Percentiles rank a stretch among this genome's conserved stretches.
phyloP scores from a whole-genome alignment of 371 early-diverging fungal species.

The Lichtheimia ramosa region DNA sequence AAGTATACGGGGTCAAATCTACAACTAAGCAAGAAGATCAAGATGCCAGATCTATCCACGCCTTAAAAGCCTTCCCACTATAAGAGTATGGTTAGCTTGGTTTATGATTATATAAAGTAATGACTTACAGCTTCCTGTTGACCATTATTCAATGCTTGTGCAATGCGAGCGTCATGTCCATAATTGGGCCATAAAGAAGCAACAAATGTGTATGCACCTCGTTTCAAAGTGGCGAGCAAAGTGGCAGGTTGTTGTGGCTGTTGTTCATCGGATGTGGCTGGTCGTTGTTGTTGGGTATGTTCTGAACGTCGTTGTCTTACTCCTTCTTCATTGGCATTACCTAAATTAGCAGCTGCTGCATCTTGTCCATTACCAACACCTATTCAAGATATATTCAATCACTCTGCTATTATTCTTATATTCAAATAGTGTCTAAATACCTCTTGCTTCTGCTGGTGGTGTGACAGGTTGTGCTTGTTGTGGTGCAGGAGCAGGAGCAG shows the following conservation, averaged over 20 bases:
- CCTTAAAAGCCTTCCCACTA: constrained; percentile 8
- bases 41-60: background rate
- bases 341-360: too few species aligned
- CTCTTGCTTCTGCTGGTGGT: constrained; percentile 3
- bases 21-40: too few species aligned
- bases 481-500: background rate
- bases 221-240: constrained; percentile 22
- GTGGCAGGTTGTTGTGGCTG: constrained; percentile 4
- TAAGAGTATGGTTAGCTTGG: background rate
- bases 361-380: too few species aligned
- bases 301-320: background rate
- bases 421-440: background rate
- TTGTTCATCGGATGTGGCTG: background rate
- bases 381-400: too few species aligned
- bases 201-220: constrained; percentile 39
- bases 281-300: background rate
- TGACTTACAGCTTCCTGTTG: constrained; percentile 22
- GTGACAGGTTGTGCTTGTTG: constrained; percentile 1
- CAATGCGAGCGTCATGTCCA: constrained; percentile 39
- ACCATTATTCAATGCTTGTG: constrained; percentile 42
- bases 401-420: background rate
- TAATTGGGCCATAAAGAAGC: constrained; percentile 49
- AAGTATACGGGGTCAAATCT: too few species aligned
- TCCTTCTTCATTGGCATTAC: background rate
- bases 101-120: too few species aligned